Conservation (phyloP, 2,329 filamentous ascomycete genomes). For the Atkinsonella hypoxylon region DNA sequence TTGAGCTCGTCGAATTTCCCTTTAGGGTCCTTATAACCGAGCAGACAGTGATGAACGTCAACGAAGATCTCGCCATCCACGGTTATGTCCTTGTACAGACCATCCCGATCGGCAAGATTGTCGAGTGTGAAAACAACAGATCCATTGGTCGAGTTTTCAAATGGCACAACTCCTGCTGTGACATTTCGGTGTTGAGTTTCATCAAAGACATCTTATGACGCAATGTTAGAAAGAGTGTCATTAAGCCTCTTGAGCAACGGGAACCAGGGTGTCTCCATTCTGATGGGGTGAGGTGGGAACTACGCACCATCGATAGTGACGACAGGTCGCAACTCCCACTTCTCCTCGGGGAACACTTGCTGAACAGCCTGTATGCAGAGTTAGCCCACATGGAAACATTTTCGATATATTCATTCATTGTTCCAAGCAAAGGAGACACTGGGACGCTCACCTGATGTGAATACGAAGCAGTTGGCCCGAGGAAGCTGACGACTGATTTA, state of each 20-base stretch:
- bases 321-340: conserved; percentile 37
- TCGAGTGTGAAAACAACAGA: conserved; percentile 84
- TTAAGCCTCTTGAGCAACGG: too few species aligned
- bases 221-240: not conserved
- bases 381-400: conserved; percentile 3
- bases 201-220: conserved; percentile 60
- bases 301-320: conserved; percentile 36
- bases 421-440: not conserved
- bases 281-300: not conserved
- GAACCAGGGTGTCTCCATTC: not conserved
- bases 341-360: conserved; percentile 34
- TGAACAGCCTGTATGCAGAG: conserved; percentile 28
- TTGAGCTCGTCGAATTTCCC: conserved; percentile 16
- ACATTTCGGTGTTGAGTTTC: conserved; percentile 56
- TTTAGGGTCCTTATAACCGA: conserved; percentile 38
- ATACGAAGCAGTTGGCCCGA: conserved; percentile 38
- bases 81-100: conserved; percentile 52
- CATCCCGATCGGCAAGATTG: conserved; percentile 65
- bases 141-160: conserved; percentile 94
- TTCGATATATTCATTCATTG: not conserved
- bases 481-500: conserved; percentile 34
- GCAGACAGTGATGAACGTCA: conserved; percentile 75
- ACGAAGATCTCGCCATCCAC: conserved; percentile 81
- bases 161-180: conserved; percentile 72
- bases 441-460: conserved; percentile 33